Percentiles rank a stretch among this genome's conserved stretches.
Conservation (phyloP, 345 rosid genomes). For the Lepidium aucheri region DNA sequence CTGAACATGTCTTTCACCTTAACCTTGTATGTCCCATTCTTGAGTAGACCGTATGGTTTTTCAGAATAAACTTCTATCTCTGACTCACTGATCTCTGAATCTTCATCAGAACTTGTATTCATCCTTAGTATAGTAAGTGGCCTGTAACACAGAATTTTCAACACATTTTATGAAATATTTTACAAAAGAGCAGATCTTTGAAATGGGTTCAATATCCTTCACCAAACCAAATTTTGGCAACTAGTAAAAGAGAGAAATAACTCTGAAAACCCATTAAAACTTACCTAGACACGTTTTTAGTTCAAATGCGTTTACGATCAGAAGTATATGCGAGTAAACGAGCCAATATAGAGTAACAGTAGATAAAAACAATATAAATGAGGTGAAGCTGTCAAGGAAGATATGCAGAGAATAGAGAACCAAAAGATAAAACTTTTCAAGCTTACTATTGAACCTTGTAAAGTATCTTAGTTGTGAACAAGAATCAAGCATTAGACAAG, state of each 20-base stretch:
- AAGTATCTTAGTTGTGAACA: too few species aligned
- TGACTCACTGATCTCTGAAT: constrained; percentile 76
- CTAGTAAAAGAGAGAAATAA: neutral
- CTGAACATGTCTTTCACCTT: constrained; percentile 50
- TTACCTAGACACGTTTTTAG: neutral
- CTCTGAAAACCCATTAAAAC: neutral
- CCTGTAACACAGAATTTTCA: constrained; percentile 5
- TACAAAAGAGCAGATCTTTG: neutral
- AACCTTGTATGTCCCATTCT: constrained; percentile 45
- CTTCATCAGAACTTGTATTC: constrained; percentile 58
- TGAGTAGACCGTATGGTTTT: constrained; percentile 51
- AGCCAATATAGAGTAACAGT: neutral
- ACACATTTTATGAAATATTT: neutral
- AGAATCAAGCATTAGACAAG: too few species aligned
- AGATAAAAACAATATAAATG: too few species aligned
- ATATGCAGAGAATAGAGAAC: too few species aligned
- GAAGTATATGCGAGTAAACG: neutral
- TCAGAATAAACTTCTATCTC: constrained; percentile 52
- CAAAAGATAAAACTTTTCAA: too few species aligned
- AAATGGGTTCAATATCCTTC: neutral
- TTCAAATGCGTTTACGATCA: neutral
- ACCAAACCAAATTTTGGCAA: neutral
- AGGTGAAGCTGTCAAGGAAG: too few species aligned
- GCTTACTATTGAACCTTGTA: too few species aligned
- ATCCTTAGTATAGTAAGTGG: constrained; percentile 20